Base-by-base conservation (phyloP, 2,329 filamentous ascomycete species). In the Aspergillus pseudoglaucus region DNA sequence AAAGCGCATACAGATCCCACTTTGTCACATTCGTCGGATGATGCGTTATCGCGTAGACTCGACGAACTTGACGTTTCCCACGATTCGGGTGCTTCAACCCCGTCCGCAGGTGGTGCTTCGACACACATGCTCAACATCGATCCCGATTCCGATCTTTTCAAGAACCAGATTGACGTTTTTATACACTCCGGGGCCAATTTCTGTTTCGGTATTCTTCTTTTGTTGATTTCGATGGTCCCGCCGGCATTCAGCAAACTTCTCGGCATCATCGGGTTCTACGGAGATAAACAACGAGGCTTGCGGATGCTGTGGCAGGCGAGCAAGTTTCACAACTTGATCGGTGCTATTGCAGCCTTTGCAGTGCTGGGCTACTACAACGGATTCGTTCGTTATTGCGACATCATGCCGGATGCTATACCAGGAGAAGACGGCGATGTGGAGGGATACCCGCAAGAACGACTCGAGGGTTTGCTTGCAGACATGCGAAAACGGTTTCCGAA, bases 141-240 rank as follows among this genome's bases (percentile, higher is more conserved):
- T 27, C 72, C 78, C 6, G 82, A 85, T 50, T 79, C 81, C 1
- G 76, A 82, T 4, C 71, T 83, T 2, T 85, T 91, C 56, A 82
- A 79, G 33, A 83, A 90, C 50, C 83, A 87, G 0, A 80, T 91
- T 15, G 91, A 97, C 65, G 71, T 85, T 18, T 98, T 96, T 63
- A 84, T 96, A 33, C 89, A 95, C 65, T 90, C 88, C 0, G 91
- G 90, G 8, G 82, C 84, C 4, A 93, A 87, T 62, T 85, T 96
- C 67, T 95, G 90, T 67, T 96, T 90, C 59, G 93, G 93, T 3
- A 79, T 94, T 27, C 72, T 97, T 1, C 78, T 94, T 12, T 76
- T 97, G 1, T 76, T 97, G 46, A 83, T 97, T n/a, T 94, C 89
- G 10, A 86, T 97, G 73, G 83, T 97, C 0, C 94, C 93, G 0